Percentiles rank a stretch among this genome's conserved stretches.
Evolutionary conservation across 2,329 filamentous ascomycete species (phyloP).

Genomic region (Magnaporthiopsis incrustans): DNA sequence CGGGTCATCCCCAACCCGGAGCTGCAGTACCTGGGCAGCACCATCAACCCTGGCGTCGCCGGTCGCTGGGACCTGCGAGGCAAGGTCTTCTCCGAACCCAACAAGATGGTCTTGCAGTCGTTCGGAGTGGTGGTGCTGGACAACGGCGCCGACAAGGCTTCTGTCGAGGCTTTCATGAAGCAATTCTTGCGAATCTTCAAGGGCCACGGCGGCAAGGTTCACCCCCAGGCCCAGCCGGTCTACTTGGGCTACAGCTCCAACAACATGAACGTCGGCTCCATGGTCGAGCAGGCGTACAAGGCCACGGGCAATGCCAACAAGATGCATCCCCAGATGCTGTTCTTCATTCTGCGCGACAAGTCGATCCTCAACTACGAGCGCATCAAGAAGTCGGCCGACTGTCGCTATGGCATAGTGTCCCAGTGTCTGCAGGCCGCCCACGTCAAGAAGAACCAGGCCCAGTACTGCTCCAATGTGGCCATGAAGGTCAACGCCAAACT

Average conservation of each 20-base stretch:
- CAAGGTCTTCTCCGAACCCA: conserved; percentile 66
- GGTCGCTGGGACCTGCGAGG: conserved; percentile 86
- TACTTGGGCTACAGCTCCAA: conserved; percentile 25
- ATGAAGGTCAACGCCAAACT: conserved; percentile 98
- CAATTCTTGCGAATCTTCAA: conserved; percentile 45
- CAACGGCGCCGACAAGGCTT: conserved; percentile 43
- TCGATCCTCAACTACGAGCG: conserved; percentile 68
- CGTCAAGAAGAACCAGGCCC: conserved; percentile 59
- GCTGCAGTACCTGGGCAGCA: conserved; percentile 56
- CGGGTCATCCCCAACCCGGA: conserved; percentile 63
- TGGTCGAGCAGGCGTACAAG: conserved; percentile 48
- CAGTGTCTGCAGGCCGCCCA: conserved; percentile 72
- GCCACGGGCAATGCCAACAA: conserved; percentile 44
- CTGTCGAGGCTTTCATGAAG: conserved; percentile 47
- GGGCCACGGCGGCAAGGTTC: conserved; percentile 40
- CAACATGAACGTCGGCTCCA: conserved; percentile 30
- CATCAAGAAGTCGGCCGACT: conserved; percentile 85
- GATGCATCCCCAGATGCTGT: conserved; percentile 62
- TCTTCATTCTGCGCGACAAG: conserved; percentile 69
- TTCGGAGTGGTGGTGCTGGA: conserved; percentile 71
- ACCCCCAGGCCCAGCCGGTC: conserved; percentile 20
- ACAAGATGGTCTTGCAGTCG: conserved; percentile 50
- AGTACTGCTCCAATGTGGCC: conserved; percentile 88
- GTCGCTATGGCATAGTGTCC: conserved; percentile 72
- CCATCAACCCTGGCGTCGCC: conserved; percentile 51